These are phyloP conservation scores for Barbarea vulgaris DNA, from an alignment of 345 rosid genomes.

Conservation along the genomic window DNA sequence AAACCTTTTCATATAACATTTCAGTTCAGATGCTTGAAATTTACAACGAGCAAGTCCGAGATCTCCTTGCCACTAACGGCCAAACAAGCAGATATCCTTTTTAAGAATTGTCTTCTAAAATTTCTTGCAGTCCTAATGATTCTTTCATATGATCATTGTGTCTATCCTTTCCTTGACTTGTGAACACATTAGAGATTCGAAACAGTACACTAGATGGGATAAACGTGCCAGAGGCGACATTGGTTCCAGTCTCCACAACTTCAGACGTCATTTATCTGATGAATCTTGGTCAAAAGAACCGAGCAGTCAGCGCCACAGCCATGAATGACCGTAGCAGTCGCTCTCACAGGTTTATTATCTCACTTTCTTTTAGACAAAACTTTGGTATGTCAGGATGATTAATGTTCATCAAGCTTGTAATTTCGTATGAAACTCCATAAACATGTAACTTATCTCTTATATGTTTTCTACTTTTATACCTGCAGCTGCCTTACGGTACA, in stretches of 20 bases:
- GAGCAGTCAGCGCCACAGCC: constrained; percentile 83
- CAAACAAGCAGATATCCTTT: constrained; percentile 78
- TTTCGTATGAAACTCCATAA: too few relatives aligned
- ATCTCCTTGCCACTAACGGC: constrained; percentile 82
- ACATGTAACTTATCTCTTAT: constrained; percentile 29
- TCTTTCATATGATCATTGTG: neutral
- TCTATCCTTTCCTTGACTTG: constrained; percentile 47
- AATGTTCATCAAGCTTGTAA: too few relatives aligned
- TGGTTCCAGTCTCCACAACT: constrained; percentile 80
- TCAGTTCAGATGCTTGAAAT: constrained; percentile 96
- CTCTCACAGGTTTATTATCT: constrained; percentile 98
- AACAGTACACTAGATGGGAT: constrained; percentile 87
- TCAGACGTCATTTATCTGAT: constrained; percentile 80
- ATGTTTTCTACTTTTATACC: constrained; percentile 29
- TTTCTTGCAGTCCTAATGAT: neutral
- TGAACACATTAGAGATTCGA: constrained; percentile 83
- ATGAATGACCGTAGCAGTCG: constrained; percentile 96
- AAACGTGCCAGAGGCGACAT: constrained; percentile 89
- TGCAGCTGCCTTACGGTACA: constrained; percentile 93
- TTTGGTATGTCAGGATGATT: too few relatives aligned
- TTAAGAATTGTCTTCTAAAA: constrained; percentile 3
- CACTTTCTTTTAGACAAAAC: too few relatives aligned
- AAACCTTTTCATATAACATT: constrained; percentile 63
- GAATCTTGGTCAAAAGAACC: constrained; percentile 90
- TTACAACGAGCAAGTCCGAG: constrained; percentile 96